phyloP scores from a whole-genome alignment of 2,329 filamentous ascomycete genomes.

The Phaeosphaeriaceae sp. region DNA sequence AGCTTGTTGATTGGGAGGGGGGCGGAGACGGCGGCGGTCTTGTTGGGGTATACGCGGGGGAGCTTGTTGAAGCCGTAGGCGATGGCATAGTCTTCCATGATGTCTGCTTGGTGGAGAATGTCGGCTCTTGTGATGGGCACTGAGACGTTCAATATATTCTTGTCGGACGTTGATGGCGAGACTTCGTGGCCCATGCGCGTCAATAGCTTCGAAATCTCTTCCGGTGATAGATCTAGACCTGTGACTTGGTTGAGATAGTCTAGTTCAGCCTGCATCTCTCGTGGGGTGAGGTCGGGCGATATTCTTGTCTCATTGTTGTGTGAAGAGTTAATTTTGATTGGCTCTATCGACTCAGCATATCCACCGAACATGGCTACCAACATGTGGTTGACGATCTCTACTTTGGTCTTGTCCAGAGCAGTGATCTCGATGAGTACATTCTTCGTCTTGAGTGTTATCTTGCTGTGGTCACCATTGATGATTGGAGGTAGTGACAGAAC shows the following conservation, averaged over 20 bases:
- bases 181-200: slow-evolving; percentile 90
- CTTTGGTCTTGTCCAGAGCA: slow-evolving; percentile 92
- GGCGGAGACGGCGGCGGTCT: slow-evolving; percentile 83
- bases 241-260: slow-evolving; percentile 95
- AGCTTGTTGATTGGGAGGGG: slow-evolving; percentile 94
- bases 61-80: slow-evolving; percentile 98
- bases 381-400: slow-evolving; percentile 94
- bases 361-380: slow-evolving; percentile 96
- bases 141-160: slow-evolving; percentile 75
- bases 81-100: slow-evolving; percentile 98
- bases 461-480: slow-evolving; percentile 96
- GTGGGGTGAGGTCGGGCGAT: slow-evolving; percentile 79
- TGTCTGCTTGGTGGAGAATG: slow-evolving; percentile 93
- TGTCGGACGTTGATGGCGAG: slow-evolving; percentile 71
- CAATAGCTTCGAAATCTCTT: slow-evolving; percentile 78
- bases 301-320: slow-evolving; percentile 86
- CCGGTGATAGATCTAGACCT: slow-evolving; percentile 76
- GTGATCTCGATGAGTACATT: slow-evolving; percentile 98
- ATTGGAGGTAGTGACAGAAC: slow-evolving; percentile 96
- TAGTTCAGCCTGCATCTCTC: slow-evolving; percentile 80
- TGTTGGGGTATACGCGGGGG: slow-evolving; percentile 83
- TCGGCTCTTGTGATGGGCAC: slow-evolving; percentile 91
- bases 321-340: slow-evolving; percentile 87
- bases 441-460: slow-evolving; percentile 88
- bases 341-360: slow-evolving; percentile 93